Base-by-base conservation (phyloP, 495 filamentous ascomycete genomes). In the Neurospora intermedia region DNA sequence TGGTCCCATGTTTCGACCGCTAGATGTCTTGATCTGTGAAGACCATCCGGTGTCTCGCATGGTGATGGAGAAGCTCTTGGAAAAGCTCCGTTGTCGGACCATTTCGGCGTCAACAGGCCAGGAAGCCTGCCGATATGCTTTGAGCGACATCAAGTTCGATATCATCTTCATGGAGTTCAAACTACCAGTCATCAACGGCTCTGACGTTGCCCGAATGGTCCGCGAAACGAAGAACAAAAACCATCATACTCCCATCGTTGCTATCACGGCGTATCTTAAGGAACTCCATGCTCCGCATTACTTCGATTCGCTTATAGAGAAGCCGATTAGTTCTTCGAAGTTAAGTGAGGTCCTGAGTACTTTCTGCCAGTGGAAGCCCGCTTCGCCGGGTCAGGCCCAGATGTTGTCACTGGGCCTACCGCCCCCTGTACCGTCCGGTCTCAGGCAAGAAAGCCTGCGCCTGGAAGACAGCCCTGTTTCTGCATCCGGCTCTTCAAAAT, bases 161-260 rank as follows among this genome's bases (percentile, higher is more conserved):
- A 95, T 99, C 76, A 98, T 99, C 78, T 92, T 99, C 85, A 97
- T 97, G 80, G 96, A 99, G 80, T 97, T 91, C 84, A 96, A 93
- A 80, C 85, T 99, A 70, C 96, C 96, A 2, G 93, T 95, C 74
- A 92, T 98, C 70, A 97, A 94, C 77, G 96, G 96, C 16, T 91
- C 92, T 6, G 96, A 99, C 80, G 92, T 98, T 70, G 94, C 96
- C 39, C 91, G 96, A 35, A 98, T 99, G 96, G 92, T 99, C 72
- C 90, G 96, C 39, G 94, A 97, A 75, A 97, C 93, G 6, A 93
- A 95, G 81, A 97, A 97, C 80, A 88, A 92, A 27, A 99, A 99
- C 78, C 89, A 91, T n/a, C 89, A 93, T 76, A 99, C 96, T 0
- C 96, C 96, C 3, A 96, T 99, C 75, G 93, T 99, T 66, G 93